phyloP scores from a whole-genome alignment of 2,329 filamentous ascomycete genomes.

The Alternaria hordeiaustralica region DNA sequence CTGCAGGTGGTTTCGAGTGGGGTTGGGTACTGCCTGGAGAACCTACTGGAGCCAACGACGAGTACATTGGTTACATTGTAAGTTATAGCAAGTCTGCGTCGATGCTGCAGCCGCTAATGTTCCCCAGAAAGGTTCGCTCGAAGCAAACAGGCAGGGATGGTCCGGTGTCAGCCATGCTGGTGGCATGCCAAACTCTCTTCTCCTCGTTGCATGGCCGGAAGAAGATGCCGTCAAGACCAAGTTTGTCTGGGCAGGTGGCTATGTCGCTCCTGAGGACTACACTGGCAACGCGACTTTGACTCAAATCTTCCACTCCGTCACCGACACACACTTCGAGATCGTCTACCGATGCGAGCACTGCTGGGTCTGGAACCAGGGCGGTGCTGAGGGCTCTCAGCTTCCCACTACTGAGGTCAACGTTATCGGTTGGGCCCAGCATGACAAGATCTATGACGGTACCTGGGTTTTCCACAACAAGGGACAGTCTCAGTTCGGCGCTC shows the following conservation, averaged over 20 bases:
- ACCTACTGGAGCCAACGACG: constrained; percentile 32
- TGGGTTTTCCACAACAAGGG: constrained; percentile 61
- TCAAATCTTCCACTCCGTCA: constrained; percentile 65
- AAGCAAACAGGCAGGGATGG: constrained; percentile 40
- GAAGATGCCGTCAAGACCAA: constrained; percentile 36
- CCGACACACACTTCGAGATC: constrained; percentile 64
- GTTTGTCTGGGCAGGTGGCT: constrained; percentile 56
- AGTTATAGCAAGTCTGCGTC: neutral
- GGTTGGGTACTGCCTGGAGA: constrained; percentile 42
- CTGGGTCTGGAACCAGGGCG: constrained; percentile 54
- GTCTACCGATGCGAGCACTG: constrained; percentile 68
- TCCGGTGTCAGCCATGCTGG: constrained; percentile 47
- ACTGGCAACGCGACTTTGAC: constrained; percentile 67
- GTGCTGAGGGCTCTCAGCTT: constrained; percentile 48
- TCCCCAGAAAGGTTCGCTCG: constrained; percentile 37
- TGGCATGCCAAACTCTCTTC: constrained; percentile 44
- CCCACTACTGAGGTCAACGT: constrained; percentile 48
- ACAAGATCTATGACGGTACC: constrained; percentile 48
- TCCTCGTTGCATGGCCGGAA: constrained; percentile 43
- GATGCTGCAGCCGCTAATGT: constrained; percentile 14
- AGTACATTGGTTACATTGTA: constrained; percentile 49
- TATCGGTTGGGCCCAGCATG: constrained; percentile 64
- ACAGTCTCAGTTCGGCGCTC: constrained; percentile 62
- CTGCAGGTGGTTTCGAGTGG: constrained; percentile 44
- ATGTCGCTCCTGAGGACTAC: constrained; percentile 65